Conservation (phyloP, 2,329 filamentous ascomycete species). For the Neofusicoccum laricinum region DNA sequence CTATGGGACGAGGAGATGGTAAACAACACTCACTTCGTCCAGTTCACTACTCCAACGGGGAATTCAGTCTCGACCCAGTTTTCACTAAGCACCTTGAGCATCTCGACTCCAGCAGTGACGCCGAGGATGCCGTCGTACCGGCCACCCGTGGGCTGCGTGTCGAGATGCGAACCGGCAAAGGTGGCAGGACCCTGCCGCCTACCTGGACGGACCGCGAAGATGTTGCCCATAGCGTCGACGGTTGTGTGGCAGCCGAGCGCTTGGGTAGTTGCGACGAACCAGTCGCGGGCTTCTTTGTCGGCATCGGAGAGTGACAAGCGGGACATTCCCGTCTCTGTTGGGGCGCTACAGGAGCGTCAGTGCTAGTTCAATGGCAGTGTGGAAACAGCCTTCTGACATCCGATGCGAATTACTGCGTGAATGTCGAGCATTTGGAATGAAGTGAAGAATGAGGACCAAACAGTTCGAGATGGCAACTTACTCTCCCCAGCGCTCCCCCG, state of each 20-base stretch:
- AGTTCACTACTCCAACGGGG: constrained; percentile 72
- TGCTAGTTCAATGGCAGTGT: not conserved
- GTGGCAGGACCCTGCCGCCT: constrained; percentile 59
- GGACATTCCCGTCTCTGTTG: constrained; percentile 72
- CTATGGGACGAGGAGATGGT: not conserved
- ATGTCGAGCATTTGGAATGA: not conserved
- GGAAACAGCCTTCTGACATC: too few relatives aligned
- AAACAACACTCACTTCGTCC: constrained; percentile 60
- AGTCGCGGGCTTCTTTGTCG: constrained; percentile 70
- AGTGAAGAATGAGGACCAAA: not conserved
- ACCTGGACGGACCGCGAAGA: constrained; percentile 70
- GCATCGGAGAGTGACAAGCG: constrained; percentile 68
- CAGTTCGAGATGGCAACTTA: constrained; percentile 37
- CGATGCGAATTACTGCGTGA: not conserved
- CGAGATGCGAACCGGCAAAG: constrained; percentile 66
- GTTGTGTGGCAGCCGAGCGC: constrained; percentile 64
- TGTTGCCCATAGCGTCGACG: constrained; percentile 76
- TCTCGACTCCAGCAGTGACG: constrained; percentile 69
- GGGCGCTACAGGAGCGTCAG: constrained; percentile 33
- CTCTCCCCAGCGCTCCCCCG: constrained; percentile 65
- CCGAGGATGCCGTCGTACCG: constrained; percentile 77
- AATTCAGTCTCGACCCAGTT: constrained; percentile 66
- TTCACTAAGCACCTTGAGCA: constrained; percentile 66
- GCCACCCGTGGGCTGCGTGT: constrained; percentile 58
- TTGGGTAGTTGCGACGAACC: constrained; percentile 66